phyloP scores from a whole-genome alignment of 2,329 filamentous ascomycete species.

The Leptographium radiaticola region DNA sequence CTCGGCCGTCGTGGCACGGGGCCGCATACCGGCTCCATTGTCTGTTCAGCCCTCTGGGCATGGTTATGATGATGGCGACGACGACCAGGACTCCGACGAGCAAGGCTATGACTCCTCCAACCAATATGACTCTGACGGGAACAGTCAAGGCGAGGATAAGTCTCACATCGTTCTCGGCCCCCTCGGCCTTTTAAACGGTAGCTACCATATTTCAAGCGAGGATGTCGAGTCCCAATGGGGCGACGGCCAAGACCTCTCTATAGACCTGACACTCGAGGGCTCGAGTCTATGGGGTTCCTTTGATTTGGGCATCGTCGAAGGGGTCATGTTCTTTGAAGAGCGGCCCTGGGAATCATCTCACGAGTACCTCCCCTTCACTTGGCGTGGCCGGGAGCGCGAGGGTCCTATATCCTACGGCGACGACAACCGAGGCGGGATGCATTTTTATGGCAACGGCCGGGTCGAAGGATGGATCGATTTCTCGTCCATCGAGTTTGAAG shows the following conservation, averaged over 20 bases:
- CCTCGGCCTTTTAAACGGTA: conserved; percentile 2
- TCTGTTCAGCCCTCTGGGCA: neutral
- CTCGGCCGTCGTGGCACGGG: neutral
- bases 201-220: neutral
- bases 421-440: neutral
- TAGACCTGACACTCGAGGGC: conserved; percentile 2
- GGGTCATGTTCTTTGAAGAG: conserved; percentile 1
- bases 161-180: neutral
- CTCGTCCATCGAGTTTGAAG: neutral
- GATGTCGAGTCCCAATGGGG: neutral
- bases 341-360: conserved; percentile 2
- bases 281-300: conserved; percentile 1
- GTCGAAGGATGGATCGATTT: conserved; percentile 1
- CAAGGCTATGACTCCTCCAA: neutral
- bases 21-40: neutral
- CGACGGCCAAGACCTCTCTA: neutral
- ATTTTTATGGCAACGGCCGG: neutral
- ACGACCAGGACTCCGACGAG: neutral
- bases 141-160: neutral
- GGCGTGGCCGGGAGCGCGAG: conserved; percentile 1
- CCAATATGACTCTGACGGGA: neutral
- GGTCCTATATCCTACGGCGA: neutral
- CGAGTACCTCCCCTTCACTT: neutral
- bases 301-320: conserved; percentile 2
- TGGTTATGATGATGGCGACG: neutral